Conservation (phyloP, 2,329 filamentous ascomycete species). For the Onygenales sp. region DNA sequence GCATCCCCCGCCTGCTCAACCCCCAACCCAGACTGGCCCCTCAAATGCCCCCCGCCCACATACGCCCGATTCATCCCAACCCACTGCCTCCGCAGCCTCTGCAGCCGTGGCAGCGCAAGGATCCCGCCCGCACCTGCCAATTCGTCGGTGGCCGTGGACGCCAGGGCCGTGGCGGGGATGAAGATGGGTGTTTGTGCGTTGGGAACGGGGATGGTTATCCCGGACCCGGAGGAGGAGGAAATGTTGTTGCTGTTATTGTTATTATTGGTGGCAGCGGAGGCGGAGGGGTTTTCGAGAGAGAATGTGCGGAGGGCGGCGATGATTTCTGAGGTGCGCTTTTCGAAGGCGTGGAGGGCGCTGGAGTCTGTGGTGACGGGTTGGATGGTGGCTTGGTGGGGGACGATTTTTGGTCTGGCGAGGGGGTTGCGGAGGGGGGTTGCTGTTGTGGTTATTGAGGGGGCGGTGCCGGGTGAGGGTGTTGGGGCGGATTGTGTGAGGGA, state of each 20-base stretch:
- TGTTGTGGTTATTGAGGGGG: constrained; percentile 1
- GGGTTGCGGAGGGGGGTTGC: not conserved
- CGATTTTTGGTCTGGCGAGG: constrained; percentile 13
- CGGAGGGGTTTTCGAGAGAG: constrained; percentile 29
- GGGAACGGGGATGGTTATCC: constrained; percentile 27
- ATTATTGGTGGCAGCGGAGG: constrained; percentile 17
- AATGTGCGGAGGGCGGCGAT: constrained; percentile 33
- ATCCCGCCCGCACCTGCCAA: constrained; percentile 31
- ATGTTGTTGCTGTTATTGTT: not conserved
- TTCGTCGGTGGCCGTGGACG: constrained; percentile 31
- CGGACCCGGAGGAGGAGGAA: constrained; percentile 4
- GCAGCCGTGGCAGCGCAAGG: constrained; percentile 32
- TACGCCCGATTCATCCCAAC: constrained; percentile 36
- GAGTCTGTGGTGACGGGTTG: constrained; percentile 30
- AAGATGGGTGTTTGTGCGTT: constrained; percentile 23
- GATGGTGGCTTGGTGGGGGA: constrained; percentile 34
- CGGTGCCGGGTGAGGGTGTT: constrained; percentile 7
- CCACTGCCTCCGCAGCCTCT: constrained; percentile 37
- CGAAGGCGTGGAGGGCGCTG: constrained; percentile 34
- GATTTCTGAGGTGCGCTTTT: constrained; percentile 33
- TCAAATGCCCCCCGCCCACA: constrained; percentile 26
- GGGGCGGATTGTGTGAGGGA: constrained; percentile 9
- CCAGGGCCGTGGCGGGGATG: constrained; percentile 28
- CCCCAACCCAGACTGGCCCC: constrained; percentile 22
- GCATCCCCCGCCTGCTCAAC: constrained; percentile 31